Evolutionary conservation across 352 stramenopile species (phyloP).

Genomic region (Globisporangium solare): DNA sequence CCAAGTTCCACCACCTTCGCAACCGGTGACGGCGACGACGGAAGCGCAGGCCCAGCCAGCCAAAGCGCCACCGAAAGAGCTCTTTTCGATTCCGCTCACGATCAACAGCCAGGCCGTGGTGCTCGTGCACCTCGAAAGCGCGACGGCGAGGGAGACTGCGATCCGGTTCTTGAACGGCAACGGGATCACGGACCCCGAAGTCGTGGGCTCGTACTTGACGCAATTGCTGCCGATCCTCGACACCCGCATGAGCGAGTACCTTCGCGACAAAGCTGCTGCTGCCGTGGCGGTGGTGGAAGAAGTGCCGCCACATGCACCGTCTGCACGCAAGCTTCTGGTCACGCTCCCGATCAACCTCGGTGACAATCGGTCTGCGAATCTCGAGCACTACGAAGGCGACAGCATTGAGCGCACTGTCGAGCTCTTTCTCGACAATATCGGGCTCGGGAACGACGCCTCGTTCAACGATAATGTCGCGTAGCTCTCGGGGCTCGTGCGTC

Average conservation of each 20-base stretch:
- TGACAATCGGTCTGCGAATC: constrained; percentile 33
- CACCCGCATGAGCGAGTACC: constrained; percentile 33
- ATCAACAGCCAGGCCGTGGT: constrained; percentile 39
- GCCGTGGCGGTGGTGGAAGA: neutral
- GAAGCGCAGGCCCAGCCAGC: constrained; percentile 9
- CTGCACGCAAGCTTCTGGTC: constrained; percentile 29
- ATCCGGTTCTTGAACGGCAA: constrained; percentile 58
- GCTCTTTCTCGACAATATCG: constrained; percentile 48
- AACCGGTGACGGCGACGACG: neutral
- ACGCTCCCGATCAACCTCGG: constrained; percentile 48
- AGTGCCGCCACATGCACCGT: constrained; percentile 9
- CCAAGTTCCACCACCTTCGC: neutral
- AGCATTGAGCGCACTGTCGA: constrained; percentile 62
- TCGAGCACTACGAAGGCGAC: constrained; percentile 75
- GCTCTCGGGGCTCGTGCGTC: constrained; percentile 33
- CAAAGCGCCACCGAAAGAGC: constrained; percentile 22
- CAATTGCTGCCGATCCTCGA: constrained; percentile 62
- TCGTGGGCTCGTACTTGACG: constrained; percentile 34
- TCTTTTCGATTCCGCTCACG: constrained; percentile 68
- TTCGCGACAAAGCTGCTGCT: constrained; percentile 31
- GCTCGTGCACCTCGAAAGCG: constrained; percentile 62
- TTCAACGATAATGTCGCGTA: constrained; percentile 41
- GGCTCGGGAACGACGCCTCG: constrained; percentile 30
- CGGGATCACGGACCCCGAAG: constrained; percentile 36
- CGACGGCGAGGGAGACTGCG: constrained; percentile 52